phyloP scores from a whole-genome alignment of 164 flowering plant species.

The Vitis labrusca region DNA sequence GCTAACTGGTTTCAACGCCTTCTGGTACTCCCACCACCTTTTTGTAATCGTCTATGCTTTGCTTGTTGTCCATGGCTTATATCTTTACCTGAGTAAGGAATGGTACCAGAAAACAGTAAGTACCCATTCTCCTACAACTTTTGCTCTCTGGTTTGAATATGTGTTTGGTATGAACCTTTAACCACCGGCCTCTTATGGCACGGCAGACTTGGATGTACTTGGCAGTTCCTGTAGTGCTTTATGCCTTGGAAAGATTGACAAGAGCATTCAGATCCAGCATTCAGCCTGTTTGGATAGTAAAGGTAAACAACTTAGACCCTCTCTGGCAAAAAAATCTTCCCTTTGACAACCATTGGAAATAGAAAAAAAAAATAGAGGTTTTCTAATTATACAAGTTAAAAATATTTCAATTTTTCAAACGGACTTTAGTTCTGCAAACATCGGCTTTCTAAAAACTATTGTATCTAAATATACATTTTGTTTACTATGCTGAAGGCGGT shows the following conservation, averaged over 20 bases:
- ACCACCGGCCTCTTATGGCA: too few species aligned
- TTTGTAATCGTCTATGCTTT: constrained; percentile 3
- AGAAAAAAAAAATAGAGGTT: too few species aligned
- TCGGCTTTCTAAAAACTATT: too few species aligned
- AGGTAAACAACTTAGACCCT: neutral
- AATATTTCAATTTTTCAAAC: too few species aligned
- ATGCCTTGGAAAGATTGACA: constrained; percentile 21
- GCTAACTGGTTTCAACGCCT: constrained; percentile 6
- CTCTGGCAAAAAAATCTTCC: too few species aligned
- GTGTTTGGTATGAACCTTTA: neutral
- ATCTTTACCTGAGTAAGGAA: neutral
- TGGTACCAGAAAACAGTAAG: constrained; percentile 6
- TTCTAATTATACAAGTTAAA: too few species aligned
- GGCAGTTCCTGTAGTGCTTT: constrained; percentile 26
- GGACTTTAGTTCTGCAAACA: too few species aligned
- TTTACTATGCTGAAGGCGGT: too few species aligned
- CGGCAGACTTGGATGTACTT: constrained; percentile 29
- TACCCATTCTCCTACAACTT: neutral
- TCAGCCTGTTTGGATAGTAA: constrained; percentile 19
- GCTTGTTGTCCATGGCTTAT: constrained; percentile 1
- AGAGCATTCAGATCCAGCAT: constrained; percentile 28
- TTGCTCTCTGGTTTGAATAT: neutral
- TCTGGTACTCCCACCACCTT: constrained; percentile 6
- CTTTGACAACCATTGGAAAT: too few species aligned
- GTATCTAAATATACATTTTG: too few species aligned